Conservation (phyloP, 441 rosid species). For the Erysimum cheiri region DNA sequence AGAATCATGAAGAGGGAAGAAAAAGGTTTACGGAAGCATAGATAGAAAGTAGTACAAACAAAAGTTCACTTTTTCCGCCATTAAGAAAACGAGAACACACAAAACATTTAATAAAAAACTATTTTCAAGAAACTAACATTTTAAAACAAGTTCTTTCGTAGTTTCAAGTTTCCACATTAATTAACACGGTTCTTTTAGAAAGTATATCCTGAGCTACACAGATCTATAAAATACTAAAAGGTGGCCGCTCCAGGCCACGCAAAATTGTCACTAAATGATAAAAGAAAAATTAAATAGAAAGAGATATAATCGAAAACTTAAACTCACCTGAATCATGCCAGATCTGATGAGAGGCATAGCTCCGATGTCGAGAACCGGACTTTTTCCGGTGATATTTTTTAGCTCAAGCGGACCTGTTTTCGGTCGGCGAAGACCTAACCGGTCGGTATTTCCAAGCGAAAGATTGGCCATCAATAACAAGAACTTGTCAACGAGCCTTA, state of each 20-base stretch:
- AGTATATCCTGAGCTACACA: conserved; percentile 8
- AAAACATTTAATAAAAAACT: not conserved
- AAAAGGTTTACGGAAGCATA: conserved; percentile 13
- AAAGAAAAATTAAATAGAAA: not conserved
- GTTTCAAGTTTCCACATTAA: conserved; percentile 22
- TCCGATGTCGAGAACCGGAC: conserved; percentile 87
- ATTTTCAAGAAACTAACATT: not conserved
- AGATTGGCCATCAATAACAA: conserved; percentile 59
- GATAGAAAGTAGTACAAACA: conserved; percentile 8
- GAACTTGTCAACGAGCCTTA: conserved; percentile 70
- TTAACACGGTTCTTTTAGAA: conserved; percentile 32
- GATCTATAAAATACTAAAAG: conserved; percentile 11
- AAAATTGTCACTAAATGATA: conserved; percentile 8
- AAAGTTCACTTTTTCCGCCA: conserved; percentile 17
- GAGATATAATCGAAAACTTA: not conserved
- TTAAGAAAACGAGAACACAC: not conserved
- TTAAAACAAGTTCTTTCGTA: conserved; percentile 7
- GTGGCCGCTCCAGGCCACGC: conserved; percentile 2
- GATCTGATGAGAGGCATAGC: conserved; percentile 71
- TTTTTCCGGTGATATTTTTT: conserved; percentile 80
- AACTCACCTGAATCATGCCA: conserved; percentile 76
- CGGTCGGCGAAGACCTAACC: conserved; percentile 78
- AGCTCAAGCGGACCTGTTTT: conserved; percentile 88
- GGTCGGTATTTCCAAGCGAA: conserved; percentile 70
- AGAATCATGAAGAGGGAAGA: conserved; percentile 1